Conservation (phyloP, 2,329 filamentous ascomycete species). For the Ambrosiella beaveri region DNA sequence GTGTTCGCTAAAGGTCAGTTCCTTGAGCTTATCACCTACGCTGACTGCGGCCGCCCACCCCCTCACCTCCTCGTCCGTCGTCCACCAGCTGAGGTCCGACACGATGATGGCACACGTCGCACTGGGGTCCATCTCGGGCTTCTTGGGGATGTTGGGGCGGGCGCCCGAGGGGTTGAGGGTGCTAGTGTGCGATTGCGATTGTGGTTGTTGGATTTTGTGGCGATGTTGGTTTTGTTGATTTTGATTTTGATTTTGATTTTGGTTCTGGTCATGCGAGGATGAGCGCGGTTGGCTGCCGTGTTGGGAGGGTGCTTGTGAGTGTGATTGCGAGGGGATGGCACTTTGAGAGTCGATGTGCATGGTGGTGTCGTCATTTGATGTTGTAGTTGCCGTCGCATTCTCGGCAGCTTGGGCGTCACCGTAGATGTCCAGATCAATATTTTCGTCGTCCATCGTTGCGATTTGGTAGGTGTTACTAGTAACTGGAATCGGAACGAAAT, state of each 20-base stretch:
- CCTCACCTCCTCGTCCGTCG: conserved; percentile 83
- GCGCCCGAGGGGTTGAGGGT: conserved; percentile 22
- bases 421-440: conserved; percentile 59
- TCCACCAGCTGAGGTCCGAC: conserved; percentile 92
- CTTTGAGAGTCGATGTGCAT: conserved; percentile 6
- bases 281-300: too few species aligned
- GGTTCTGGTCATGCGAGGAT: too few species aligned
- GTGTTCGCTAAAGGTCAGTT: conserved; percentile 93
- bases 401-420: conserved; percentile 33
- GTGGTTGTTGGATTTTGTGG: too few species aligned
- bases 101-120: conserved; percentile 61
- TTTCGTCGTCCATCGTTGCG: conserved; percentile 45
- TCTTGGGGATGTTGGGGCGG: conserved; percentile 23
- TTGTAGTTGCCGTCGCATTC: conserved; percentile 16
- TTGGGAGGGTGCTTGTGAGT: too few species aligned
- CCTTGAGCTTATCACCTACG: conserved; percentile 70
- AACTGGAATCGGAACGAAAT: too few species aligned
- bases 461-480: background rate
- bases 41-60: conserved; percentile 67
- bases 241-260: too few species aligned
- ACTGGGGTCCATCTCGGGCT: conserved; percentile 25
- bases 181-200: conserved; percentile 16
- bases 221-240: too few species aligned
- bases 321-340: too few species aligned
- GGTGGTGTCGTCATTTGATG: background rate